Conservation (phyloP, 2,329 filamentous ascomycete species). For the Nigrograna mackinnonii region DNA sequence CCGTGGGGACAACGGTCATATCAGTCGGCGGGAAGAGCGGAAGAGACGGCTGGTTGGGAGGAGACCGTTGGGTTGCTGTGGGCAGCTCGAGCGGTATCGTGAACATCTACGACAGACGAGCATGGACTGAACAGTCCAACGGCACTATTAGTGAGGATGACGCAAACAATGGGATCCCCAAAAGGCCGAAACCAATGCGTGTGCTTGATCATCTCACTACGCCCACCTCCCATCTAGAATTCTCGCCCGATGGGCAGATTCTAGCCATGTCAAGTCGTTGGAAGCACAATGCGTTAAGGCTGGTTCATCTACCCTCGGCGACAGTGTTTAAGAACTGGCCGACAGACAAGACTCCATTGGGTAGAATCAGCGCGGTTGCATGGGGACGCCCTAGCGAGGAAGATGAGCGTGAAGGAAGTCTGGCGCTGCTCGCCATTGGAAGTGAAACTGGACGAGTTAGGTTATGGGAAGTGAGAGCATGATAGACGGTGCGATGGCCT, state of each 20-base stretch:
- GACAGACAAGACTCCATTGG: constrained; percentile 84
- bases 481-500: too few relatives aligned
- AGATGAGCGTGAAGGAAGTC: constrained; percentile 64
- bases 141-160: constrained; percentile 18
- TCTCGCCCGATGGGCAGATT: constrained; percentile 88
- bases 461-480: constrained; percentile 71
- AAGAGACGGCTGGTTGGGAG: constrained; percentile 65
- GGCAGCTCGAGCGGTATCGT: constrained; percentile 86
- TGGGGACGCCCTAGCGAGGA: constrained; percentile 49
- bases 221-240: constrained; percentile 75
- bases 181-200: constrained; percentile 71
- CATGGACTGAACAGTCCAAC: constrained; percentile 54
- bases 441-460: constrained; percentile 89
- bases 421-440: constrained; percentile 72
- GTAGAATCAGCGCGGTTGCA: constrained; percentile 69
- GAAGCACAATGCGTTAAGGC: constrained; percentile 84
- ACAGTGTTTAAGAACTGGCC: constrained; percentile 98
- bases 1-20: constrained; percentile 81
- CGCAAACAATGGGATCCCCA: constrained; percentile 57
- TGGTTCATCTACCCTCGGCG: constrained; percentile 89
- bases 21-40: constrained; percentile 73
- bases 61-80: constrained; percentile 86
- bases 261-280: constrained; percentile 82
- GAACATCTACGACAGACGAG: constrained; percentile 86
- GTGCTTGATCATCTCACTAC: constrained; percentile 87